Percentiles rank a stretch among this genome's conserved stretches.
Evolutionary conservation across 768 basidiomycete species (phyloP).

Genomic region (Tulasnella sp.): DNA sequence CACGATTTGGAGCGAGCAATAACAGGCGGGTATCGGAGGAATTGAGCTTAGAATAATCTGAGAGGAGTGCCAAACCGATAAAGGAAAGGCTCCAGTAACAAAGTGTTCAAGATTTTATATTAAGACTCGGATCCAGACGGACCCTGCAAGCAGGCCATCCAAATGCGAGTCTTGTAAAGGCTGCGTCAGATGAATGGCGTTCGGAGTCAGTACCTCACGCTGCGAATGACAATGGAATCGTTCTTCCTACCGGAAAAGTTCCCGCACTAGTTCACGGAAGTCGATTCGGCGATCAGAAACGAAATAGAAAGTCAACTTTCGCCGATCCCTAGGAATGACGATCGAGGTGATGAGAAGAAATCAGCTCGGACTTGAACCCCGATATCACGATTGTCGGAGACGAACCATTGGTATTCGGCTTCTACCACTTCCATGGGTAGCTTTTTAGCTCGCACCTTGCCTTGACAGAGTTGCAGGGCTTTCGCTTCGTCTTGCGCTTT

Average conservation of each 20-base stretch:
- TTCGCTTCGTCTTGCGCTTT: slow-evolving; percentile 90
- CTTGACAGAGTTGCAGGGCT: slow-evolving; percentile 84
- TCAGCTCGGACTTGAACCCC: not conserved
- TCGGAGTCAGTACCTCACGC: not conserved
- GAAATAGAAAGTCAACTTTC: slow-evolving; percentile 98
- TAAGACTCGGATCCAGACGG: slow-evolving; percentile 24
- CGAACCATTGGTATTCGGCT: slow-evolving; percentile 96
- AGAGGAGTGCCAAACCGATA: not conserved
- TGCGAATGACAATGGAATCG: not conserved
- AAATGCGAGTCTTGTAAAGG: slow-evolving; percentile 88
- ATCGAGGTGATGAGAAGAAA: not conserved
- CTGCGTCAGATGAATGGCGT: slow-evolving; percentile 32
- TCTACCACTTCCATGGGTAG: slow-evolving; percentile 98
- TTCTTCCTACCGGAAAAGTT: slow-evolving; percentile 72
- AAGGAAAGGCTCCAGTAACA: not conserved
- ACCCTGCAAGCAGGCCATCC: slow-evolving; percentile 67
- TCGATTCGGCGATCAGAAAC: slow-evolving; percentile 92
- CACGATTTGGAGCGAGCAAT: not conserved
- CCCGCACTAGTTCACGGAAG: slow-evolving; percentile 92
- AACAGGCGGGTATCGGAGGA: not conserved
- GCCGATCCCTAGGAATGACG: slow-evolving; percentile 65
- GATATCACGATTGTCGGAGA: slow-evolving; percentile 16
- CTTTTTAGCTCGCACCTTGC: slow-evolving; percentile 87
- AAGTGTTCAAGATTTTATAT: not conserved
- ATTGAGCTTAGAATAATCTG: not conserved